Evolutionary conservation across 306 rosid genomes (phyloP), one percentile per base, ranked within the genome.

Genomic region (Pyrus pyrifolia): DNA sequence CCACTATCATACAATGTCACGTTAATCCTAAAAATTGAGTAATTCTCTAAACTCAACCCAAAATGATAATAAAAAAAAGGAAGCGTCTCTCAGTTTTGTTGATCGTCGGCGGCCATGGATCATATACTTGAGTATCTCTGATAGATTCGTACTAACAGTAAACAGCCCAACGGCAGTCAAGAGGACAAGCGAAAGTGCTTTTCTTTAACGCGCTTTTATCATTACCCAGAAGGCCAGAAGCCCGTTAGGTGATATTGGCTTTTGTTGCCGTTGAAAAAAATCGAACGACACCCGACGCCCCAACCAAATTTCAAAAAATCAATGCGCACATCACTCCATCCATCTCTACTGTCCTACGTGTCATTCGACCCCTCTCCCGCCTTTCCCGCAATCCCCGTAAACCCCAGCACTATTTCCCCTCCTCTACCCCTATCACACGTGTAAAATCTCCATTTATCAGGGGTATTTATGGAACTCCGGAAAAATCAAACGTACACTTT

Each of bases 261-360:
- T 66, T 35, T 66, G 70, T 66, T 66, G 27, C 70, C 70, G 70
- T 66, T 66, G 29, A 35, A 66, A 66, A 19, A 19, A 33, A 51
- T 1, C 10, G 8, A 33, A 66, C 0, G 46, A 66, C 70, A 33
- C 49, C 19, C 49, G 49, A 9, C 2, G 70, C 27, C 70, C 70
- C 70, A 15, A 66, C 70, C 29, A 66, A 51, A 3, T 66, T 66
- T 66, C 70, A 66, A 66, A 66, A 66, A 66, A 66, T 66, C 70
- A 66, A 66, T 66, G 70, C 70, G 49, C 17, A 64, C 22, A 18
- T 66, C 49, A 35, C 68, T 4, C 52, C 53, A 11, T 42, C 14
- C 8, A 21, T 4, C 30, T 67, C 52, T 67, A 6, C 11, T n/a
- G 11, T 4, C 49, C 49, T 23, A 64, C 15, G 69, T 61, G 67